phyloP scores from a whole-genome alignment of 2,329 filamentous ascomycete genomes.

The Neodidymelliopsis sp. region DNA sequence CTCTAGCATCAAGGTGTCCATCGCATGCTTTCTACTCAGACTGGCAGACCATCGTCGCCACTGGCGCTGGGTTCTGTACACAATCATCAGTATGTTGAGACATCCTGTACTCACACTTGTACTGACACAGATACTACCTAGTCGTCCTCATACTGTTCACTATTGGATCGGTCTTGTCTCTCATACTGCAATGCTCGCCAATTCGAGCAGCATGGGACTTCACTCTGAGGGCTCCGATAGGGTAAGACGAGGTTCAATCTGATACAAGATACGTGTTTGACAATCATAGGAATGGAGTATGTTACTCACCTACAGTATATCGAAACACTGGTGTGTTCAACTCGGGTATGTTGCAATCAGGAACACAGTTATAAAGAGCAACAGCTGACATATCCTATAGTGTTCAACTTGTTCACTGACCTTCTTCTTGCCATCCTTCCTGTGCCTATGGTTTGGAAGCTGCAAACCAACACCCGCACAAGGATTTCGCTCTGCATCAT shows the following conservation, averaged over 20 bases:
- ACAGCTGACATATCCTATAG: not conserved
- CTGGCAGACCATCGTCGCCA: not conserved
- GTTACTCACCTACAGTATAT: not conserved
- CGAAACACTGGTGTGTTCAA: conserved; percentile 1
- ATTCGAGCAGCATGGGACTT: conserved; percentile 1
- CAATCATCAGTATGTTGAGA: not conserved
- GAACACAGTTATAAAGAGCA: too few species aligned
- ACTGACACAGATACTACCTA: not conserved
- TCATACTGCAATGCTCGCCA: not conserved
- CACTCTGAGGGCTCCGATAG: not conserved
- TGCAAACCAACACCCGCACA: not conserved
- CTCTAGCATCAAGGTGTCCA: not conserved
- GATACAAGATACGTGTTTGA: not conserved
- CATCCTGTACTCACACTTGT: not conserved
- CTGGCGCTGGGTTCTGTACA: not conserved
- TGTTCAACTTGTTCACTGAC: not conserved
- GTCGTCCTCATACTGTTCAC: not conserved
- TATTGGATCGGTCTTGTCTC: not conserved
- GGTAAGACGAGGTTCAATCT: not conserved
- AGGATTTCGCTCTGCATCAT: not conserved
- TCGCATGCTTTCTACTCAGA: not conserved
- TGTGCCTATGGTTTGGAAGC: not conserved
- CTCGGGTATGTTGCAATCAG: not conserved
- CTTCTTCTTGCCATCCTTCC: not conserved
- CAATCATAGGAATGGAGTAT: not conserved